Evolutionary conservation across 2,329 filamentous ascomycete species (phyloP), one percentile per base, ranked within the genome.

Genomic region (Rhynchosporium graminicola): DNA sequence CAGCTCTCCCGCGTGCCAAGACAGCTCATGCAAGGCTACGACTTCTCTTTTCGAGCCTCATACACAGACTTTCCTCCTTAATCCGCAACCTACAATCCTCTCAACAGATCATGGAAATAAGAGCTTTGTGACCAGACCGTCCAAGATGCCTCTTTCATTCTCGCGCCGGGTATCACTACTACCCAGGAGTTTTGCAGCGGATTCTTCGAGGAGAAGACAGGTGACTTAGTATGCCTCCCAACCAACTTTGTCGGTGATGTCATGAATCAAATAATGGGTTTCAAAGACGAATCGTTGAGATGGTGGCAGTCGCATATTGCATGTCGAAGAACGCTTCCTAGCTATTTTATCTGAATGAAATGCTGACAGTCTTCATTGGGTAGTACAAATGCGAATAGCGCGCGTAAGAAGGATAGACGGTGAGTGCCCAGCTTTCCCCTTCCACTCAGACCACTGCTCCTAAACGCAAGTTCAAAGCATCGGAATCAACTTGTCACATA

Each of bases 381-480:
- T 46, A 67, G 65, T 40, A 68, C 72, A 4, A 58, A 73, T 8
- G 72, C 71, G 3, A 70, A 71, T 52, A 68, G 64, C 26, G 70
- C 69, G 0, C 63, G 72, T 38, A 72, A 71, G 58, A 73, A 72
- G 47, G 69, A 72, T 43, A 64, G 72, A 68, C 67, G 71, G 71
- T 72, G 52, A 45, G 58, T 61, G 12, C 36, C 13, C 33, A 42
- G n/a, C 31, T 5, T 29, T 48, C 50, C n/a, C 29, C 33, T 52
- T 52, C n/a, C 50, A 7, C 33, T 8, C 31, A 15, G 4, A 43
- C 2, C 33, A 20, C 20, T 20, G 20, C 20, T 20, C 8, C 31
- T 12, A 26, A 33, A 38, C 9, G 10, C 31, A n/a, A 3, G 38
- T 10, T 38, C 31, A 10, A 7, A 26, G 15, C 20, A 36, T 51